Base-by-base conservation (phyloP, 2,329 filamentous ascomycete genomes). In the Laburnicola sp. region DNA sequence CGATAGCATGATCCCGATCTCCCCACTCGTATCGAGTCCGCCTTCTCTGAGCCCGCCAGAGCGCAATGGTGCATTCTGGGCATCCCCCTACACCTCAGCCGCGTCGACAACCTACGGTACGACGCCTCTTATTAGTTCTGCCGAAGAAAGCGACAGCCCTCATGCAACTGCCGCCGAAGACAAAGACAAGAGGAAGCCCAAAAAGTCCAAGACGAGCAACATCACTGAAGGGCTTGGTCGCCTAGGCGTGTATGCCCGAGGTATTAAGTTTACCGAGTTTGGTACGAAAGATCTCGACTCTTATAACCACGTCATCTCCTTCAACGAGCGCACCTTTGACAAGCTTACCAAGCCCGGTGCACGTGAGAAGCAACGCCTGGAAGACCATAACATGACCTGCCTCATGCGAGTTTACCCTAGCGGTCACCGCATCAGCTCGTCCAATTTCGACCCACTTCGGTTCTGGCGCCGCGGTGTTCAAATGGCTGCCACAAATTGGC, bases 401-500 rank as follows among this genome's bases (percentile, higher is more conserved):
- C 59, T 72, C 27, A 97, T 97, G 84, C 87, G 94, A 37, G 91
- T 97, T 7, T 99, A 99, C 68, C 94, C 94, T 5, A 88, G 90
- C 48, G 86, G 84, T 32, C 86, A 85, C 62, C 87, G 94, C 26
- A 80, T 97, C 50, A 85, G 84, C 30, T 97, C 94, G 0, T 90
- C 88, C 62, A 99, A 99, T 75, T 97, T 97, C 66, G 91, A 97
- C 65, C 94, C 94, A 1, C 82, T 96, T 57, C 86, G 87, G 56
- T 96, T 94, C 70, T 99, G 94, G 94, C 86, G 93, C 45, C 86
- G 91, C 37, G 94, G 94, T 28, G 94, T 97, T 16, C 94, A 99
- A 74, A 97, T 99, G 93, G 91, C 89, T 10, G 94, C 94, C 0
- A 80, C 97, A 56, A 99, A 99, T 75, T 97, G 93, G 93, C 94